Evolutionary conservation across 805 yeast genomes (phyloP), one percentile per base, ranked within the genome.

Genomic region (Grigorovia yakushimaensis): DNA sequence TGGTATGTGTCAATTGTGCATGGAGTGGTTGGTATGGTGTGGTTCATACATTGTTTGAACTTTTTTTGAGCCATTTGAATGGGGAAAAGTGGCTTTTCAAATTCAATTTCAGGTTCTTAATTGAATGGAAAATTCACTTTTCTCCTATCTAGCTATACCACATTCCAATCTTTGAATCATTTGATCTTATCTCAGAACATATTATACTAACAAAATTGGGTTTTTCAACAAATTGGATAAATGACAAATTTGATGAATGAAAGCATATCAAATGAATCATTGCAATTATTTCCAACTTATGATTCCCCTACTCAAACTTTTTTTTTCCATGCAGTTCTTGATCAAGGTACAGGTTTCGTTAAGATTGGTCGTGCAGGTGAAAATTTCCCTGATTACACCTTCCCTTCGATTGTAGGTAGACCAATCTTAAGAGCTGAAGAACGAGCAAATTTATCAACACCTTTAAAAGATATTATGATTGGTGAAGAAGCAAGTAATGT

Each of bases 271-370:
- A 27, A 27, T 27, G 15, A 10, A 15, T 27, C 33, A 27, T 27
- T 27, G 13, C 13, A 27, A 10, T 27, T 10, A 27, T 15, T 15
- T 10, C 9, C 5, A 27, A 10, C 13, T 27, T 27, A 27, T 27
- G 33, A 27, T 27, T 27, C 33, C 33, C 5, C 38, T 18, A 36
- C 4, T 23, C 27, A 21, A 21, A 21, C 10, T 40, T n/a, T 18
- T 43, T 17, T n/a, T 35, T 37, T 24, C 41, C 17, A 42, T 35
- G 30, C 49, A 60, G 98, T 93, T 58, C 86, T 93, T 57, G 98
- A 93, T 72, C 98, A 93, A 73, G 98, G 98, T 72, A 93, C 98
- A 44, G 98, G 98, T 49, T 93, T 93, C 65, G 97, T 91, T 47
- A 91, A 89, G 66, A 87, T 91, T 56, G 98, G 98, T 50, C 79